Percentiles rank a stretch among this genome's conserved stretches.
Evolutionary conservation across 176 grass and related monocot genomes (phyloP).

Genomic region (Stipa capillata): DNA sequence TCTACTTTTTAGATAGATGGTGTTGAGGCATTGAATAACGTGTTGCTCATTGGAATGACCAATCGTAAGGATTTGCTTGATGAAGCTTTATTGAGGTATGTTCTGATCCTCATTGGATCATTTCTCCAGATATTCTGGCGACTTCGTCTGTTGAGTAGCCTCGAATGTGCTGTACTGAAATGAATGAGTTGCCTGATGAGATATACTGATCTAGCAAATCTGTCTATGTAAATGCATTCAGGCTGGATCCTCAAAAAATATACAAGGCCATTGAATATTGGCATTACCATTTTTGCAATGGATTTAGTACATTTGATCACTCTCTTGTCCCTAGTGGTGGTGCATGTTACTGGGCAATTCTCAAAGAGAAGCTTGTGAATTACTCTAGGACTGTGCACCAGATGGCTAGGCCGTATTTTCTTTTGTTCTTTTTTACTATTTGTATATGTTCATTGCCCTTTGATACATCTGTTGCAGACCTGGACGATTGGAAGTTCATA

Average conservation of each 20-base stretch:
- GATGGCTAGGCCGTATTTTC: neutral
- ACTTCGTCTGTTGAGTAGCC: neutral
- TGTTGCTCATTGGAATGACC: slow-evolving; percentile 98
- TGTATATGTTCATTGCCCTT: slow-evolving; percentile 13
- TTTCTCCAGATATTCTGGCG: neutral
- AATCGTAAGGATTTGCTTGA: slow-evolving; percentile 98
- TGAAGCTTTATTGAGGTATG: slow-evolving; percentile 88
- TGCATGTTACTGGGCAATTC: neutral
- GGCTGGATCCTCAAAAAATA: neutral
- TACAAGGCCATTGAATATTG: neutral
- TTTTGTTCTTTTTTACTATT: neutral
- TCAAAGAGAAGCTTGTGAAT: neutral
- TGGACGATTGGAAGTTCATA: slow-evolving; percentile 93
- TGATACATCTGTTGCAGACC: slow-evolving; percentile 42
- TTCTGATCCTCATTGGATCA: slow-evolving; percentile 1
- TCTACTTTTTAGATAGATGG: slow-evolving; percentile 77
- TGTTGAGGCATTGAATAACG: slow-evolving; percentile 91
- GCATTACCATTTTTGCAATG: neutral
- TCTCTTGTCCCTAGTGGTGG: neutral
- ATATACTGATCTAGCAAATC: neutral
- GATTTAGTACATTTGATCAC: neutral
- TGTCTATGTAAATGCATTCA: neutral
- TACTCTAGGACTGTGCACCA: neutral
- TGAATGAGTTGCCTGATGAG: neutral
- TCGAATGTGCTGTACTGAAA: neutral